Evolutionary conservation across 139 green algal species (phyloP).

Genomic region (Micromonas commoda): DNA sequence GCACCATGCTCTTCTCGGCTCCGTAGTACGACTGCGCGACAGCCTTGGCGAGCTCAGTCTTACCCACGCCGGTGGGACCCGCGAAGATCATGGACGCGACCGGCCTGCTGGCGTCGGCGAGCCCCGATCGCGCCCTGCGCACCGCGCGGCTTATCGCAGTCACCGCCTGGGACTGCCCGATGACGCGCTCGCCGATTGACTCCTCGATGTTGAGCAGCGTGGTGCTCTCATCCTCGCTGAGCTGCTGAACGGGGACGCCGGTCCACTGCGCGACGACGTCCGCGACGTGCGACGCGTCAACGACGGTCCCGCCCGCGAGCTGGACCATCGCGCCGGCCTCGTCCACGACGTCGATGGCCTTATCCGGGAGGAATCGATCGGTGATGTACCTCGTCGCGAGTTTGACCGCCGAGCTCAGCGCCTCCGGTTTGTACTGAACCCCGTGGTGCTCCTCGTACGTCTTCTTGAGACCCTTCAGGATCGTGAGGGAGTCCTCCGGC

Average conservation of each 20-base stretch:
- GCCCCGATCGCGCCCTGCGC: constrained; percentile 55
- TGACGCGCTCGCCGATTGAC: constrained; percentile 50
- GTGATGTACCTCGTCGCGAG: constrained; percentile 59
- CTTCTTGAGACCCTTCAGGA: constrained; percentile 30
- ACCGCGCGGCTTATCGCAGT: constrained; percentile 51
- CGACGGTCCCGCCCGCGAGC: neutral
- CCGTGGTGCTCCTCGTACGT: constrained; percentile 37
- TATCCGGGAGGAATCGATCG: constrained; percentile 41
- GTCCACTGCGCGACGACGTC: constrained; percentile 51
- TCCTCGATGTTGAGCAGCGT: constrained; percentile 45
- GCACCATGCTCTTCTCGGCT: constrained; percentile 50
- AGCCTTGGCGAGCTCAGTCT: constrained; percentile 73
- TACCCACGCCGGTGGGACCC: constrained; percentile 74
- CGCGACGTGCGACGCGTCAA: constrained; percentile 39
- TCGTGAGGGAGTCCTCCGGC: constrained; percentile 30
- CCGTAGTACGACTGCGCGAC: constrained; percentile 43
- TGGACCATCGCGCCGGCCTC: constrained; percentile 31
- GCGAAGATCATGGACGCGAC: constrained; percentile 74
- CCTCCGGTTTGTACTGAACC: constrained; percentile 32
- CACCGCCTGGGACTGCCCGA: constrained; percentile 59
- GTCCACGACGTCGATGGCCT: constrained; percentile 42
- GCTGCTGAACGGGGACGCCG: constrained; percentile 50
- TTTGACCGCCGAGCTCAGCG: constrained; percentile 36
- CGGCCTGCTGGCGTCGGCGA: constrained; percentile 41
- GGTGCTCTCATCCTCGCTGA: constrained; percentile 57